phyloP scores from a whole-genome alignment of 2,329 filamentous ascomycete genomes.

The Geosmithia flava region DNA sequence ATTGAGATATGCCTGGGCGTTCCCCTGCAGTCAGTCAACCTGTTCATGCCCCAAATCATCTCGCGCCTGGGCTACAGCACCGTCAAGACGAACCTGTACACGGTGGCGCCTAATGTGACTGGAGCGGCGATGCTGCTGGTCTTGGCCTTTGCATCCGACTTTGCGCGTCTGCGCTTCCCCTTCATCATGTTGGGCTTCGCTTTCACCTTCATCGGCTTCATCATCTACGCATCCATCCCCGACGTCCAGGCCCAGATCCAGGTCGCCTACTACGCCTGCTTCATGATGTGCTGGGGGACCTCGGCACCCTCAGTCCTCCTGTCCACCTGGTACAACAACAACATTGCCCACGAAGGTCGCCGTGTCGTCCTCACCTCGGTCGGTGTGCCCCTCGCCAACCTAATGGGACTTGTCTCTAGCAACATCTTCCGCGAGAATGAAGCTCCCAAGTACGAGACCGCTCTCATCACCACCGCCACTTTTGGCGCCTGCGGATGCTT shows the following conservation, averaged over 20 bases:
- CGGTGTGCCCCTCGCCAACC: slow-evolving; percentile 53
- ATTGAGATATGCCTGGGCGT: slow-evolving; percentile 50
- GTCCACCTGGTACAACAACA: slow-evolving; percentile 64
- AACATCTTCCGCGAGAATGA: slow-evolving; percentile 57
- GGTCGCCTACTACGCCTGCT: slow-evolving; percentile 63
- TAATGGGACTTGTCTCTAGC: slow-evolving; percentile 47
- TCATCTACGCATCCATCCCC: slow-evolving; percentile 63
- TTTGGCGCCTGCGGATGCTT: slow-evolving; percentile 50
- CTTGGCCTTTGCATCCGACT: slow-evolving; percentile 60
- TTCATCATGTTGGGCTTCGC: slow-evolving; percentile 64
- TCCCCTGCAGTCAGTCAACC: slow-evolving; percentile 39
- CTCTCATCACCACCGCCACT: slow-evolving; percentile 50
- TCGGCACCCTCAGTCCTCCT: slow-evolving; percentile 61
- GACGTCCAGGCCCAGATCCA: slow-evolving; percentile 47
- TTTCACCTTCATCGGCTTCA: slow-evolving; percentile 65
- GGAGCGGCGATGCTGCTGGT: slow-evolving; percentile 62
- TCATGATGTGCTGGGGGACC: slow-evolving; percentile 77
- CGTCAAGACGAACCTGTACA: slow-evolving; percentile 64
- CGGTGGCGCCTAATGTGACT: slow-evolving; percentile 66
- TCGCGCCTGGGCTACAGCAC: slow-evolving; percentile 31
- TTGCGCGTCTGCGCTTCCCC: slow-evolving; percentile 52
- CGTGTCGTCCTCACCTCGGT: slow-evolving; percentile 59
- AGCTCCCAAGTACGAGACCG: slow-evolving; percentile 53
- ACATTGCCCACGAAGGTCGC: slow-evolving; percentile 62
- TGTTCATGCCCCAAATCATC: slow-evolving; percentile 45